These are phyloP conservation scores for Tetramitus jugosus DNA, from an alignment of 208 protist genomes.

Conservation along the genomic window DNA sequence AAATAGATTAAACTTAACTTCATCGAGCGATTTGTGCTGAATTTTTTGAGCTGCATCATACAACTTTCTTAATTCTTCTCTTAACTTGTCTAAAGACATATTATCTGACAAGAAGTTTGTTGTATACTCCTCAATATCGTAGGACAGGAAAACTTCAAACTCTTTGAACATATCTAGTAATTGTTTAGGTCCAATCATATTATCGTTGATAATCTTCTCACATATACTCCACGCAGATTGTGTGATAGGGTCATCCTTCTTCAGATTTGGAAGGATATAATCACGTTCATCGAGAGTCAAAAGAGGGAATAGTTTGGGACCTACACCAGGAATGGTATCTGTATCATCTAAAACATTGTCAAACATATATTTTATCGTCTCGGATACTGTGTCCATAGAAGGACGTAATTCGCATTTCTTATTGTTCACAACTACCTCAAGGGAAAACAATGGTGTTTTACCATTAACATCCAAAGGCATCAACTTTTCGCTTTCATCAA, in stretches of 20 bases:
- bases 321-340: constrained; percentile 62
- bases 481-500: not conserved
- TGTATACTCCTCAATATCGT: not conserved
- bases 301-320: constrained; percentile 77
- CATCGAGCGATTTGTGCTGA: not conserved
- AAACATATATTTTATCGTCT: constrained; percentile 56
- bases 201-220: not conserved
- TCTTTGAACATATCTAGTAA: not conserved
- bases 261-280: constrained; percentile 28
- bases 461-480: not conserved
- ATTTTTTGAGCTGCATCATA: not conserved
- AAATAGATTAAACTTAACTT: not conserved
- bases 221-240: not conserved
- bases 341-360: constrained; percentile 38
- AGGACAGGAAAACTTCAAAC: not conserved
- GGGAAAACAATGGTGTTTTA: not conserved
- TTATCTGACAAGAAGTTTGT: too few relatives aligned
- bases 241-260: constrained; percentile 40
- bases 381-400: not conserved
- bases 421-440: not conserved
- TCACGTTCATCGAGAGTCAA: constrained; percentile 45
- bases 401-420: not conserved
- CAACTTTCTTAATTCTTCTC: constrained; percentile 1
- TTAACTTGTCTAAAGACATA: not conserved
- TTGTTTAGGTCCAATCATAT: not conserved